Percentiles rank a stretch among this genome's conserved stretches.
These are phyloP conservation scores for Ceratobasidium theobromae DNA, from an alignment of 1,284 basidiomycete genomes.

Conservation along the genomic window DNA sequence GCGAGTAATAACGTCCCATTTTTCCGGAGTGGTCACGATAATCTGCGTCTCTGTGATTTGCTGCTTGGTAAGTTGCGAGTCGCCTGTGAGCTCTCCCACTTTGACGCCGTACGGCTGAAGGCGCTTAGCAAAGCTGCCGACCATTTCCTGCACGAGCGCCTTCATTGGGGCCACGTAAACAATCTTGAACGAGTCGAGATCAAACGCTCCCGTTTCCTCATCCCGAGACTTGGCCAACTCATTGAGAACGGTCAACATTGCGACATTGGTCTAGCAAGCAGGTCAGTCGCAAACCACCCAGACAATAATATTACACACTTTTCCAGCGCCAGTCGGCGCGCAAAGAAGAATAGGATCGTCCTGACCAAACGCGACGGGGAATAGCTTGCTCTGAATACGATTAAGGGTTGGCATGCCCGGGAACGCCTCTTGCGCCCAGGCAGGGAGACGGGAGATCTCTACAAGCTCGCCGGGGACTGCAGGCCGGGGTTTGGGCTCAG, in stretches of 20 bases:
- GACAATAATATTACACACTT: slow-evolving; percentile 61
- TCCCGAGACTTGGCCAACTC: slow-evolving; percentile 85
- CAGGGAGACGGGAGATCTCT: slow-evolving; percentile 72
- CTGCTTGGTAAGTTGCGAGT: slow-evolving; percentile 97
- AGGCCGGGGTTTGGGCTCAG: slow-evolving; percentile 83
- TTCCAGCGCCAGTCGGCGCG: slow-evolving; percentile 98
- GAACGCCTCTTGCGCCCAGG: slow-evolving; percentile 89
- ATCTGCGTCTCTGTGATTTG: slow-evolving; percentile 98
- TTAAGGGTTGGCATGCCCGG: slow-evolving; percentile 79
- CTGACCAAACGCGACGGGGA: slow-evolving; percentile 84
- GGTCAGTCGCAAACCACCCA: slow-evolving; percentile 60
- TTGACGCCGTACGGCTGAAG: slow-evolving; percentile 81
- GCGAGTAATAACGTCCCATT: slow-evolving; percentile 99
- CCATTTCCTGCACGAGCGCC: slow-evolving; percentile 96
- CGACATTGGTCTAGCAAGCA: slow-evolving; percentile 85
- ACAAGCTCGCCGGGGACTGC: slow-evolving; percentile 72
- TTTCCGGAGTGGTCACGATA: slow-evolving; percentile 98
- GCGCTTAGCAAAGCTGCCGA: slow-evolving; percentile 87
- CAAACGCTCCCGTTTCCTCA: slow-evolving; percentile 80
- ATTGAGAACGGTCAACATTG: slow-evolving; percentile 90
- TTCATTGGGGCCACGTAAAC: slow-evolving; percentile 99
- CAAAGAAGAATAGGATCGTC: slow-evolving; percentile 96
- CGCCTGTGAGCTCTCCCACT: slow-evolving; percentile 95
- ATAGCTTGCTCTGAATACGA: slow-evolving; percentile 91
- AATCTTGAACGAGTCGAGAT: slow-evolving; percentile 92